Percentiles rank a stretch among this genome's conserved stretches.
These are phyloP conservation scores for Heliosperma pusillum DNA, from an alignment of 148 eudicot genomes.

Conservation along the genomic window DNA sequence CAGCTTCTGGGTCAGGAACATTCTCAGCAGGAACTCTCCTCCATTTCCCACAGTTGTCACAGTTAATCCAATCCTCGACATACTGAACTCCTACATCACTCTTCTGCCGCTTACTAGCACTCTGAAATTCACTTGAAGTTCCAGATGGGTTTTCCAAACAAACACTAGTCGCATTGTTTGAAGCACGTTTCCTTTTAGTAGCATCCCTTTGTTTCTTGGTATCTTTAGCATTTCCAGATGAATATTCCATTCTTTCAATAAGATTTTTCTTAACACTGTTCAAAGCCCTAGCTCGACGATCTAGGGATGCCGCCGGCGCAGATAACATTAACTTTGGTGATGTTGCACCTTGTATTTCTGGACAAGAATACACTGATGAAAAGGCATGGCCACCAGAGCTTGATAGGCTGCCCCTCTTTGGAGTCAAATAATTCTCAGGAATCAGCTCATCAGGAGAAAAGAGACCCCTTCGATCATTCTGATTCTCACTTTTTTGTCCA, in stretches of 20 bases:
- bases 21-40: constrained; percentile 53
- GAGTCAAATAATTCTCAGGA: constrained; percentile 31
- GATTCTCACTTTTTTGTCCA: constrained; percentile 35
- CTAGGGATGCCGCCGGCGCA: constrained; percentile 28
- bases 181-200: constrained; percentile 42
- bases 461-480: constrained; percentile 51
- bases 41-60: constrained; percentile 94
- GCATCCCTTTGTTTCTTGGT: constrained; percentile 22
- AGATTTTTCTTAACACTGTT: constrained; percentile 58
- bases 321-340: constrained; percentile 27
- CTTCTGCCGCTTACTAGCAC: constrained; percentile 38
- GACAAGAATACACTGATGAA: constrained; percentile 30
- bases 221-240: constrained; percentile 24
- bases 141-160: constrained; percentile 22
- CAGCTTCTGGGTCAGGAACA: constrained; percentile 39
- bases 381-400: constrained; percentile 23
- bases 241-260: constrained; percentile 41
- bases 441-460: constrained; percentile 47
- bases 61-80: constrained; percentile 79
- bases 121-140: constrained; percentile 22
- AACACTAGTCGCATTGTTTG: constrained; percentile 24
- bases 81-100: constrained; percentile 26
- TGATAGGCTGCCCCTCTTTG: constrained; percentile 22
- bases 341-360: constrained; percentile 23
- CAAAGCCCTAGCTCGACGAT: constrained; percentile 39